Conservation (phyloP, 164 flowering plant genomes). For the Litsea cubeba region DNA sequence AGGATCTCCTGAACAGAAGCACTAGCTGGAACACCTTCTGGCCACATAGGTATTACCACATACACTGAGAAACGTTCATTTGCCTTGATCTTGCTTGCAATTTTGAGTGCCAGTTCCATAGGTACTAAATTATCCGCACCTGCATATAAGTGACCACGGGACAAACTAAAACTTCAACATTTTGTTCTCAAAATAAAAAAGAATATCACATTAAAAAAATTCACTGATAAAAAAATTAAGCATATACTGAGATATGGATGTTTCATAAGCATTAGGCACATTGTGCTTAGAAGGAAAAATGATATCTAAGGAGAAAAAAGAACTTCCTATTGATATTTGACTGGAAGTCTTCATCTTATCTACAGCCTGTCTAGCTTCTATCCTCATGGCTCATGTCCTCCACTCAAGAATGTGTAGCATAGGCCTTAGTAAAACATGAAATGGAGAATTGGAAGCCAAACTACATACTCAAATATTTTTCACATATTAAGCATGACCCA, state of each 20-base stretch:
- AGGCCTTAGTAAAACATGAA: too few species aligned
- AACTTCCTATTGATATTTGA: neutral
- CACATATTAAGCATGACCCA: neutral
- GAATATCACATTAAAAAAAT: neutral
- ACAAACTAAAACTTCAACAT: neutral
- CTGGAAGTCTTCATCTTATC: neutral
- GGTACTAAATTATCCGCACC: constrained; percentile 80
- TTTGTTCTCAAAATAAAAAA: neutral
- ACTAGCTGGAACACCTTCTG: constrained; percentile 65
- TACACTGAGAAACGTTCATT: constrained; percentile 66
- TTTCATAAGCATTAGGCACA: neutral
- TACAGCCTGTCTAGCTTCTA: neutral
- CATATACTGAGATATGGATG: neutral
- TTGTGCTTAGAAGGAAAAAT: neutral
- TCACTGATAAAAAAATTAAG: neutral
- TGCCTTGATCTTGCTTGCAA: constrained; percentile 61
- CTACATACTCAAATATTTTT: neutral
- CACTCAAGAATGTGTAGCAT: neutral
- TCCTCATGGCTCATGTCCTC: too few species aligned
- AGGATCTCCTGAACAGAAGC: constrained; percentile 74
- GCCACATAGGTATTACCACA: constrained; percentile 80
- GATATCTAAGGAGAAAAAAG: neutral
- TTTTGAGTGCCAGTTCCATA: constrained; percentile 76
- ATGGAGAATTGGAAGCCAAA: neutral
- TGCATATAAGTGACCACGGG: constrained; percentile 17